phyloP scores from a whole-genome alignment of 306 rosid species.

The Cercis canadensis region DNA sequence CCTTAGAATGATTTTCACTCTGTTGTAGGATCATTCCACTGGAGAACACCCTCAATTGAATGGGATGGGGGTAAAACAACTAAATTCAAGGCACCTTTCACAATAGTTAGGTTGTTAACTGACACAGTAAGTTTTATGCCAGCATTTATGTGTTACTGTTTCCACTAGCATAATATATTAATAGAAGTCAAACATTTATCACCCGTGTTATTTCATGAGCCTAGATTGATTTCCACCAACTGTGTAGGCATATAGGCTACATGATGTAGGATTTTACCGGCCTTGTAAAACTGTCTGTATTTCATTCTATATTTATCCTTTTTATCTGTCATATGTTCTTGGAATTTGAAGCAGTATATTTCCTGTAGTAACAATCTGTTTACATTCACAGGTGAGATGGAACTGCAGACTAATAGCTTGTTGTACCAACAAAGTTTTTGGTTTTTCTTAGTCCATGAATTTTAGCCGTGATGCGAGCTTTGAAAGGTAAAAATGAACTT shows the following conservation, averaged over 20 bases:
- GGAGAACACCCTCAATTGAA: conserved; percentile 42
- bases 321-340: neutral
- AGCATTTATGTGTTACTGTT: conserved; percentile 6
- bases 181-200: neutral
- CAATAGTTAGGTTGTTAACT: conserved; percentile 23
- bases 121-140: conserved; percentile 2
- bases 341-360: conserved; percentile 7
- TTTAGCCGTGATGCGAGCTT: neutral
- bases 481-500: neutral
- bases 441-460: neutral
- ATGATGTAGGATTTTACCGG: conserved; percentile 9
- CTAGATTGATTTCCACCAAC: neutral
- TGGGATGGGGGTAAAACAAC: conserved; percentile 41
- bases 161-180: neutral
- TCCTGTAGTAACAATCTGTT: neutral
- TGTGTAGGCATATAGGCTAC: too few species aligned
- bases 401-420: conserved; percentile 20
- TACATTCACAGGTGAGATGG: conserved; percentile 14
- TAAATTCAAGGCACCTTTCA: conserved; percentile 37
- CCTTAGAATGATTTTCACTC: conserved; percentile 2
- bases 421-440: neutral
- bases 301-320: neutral
- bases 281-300: neutral
- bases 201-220: neutral
- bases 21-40: conserved; percentile 50